Conservation (phyloP, 2,329 filamentous ascomycete species). For the Sporothrix schenckii region DNA sequence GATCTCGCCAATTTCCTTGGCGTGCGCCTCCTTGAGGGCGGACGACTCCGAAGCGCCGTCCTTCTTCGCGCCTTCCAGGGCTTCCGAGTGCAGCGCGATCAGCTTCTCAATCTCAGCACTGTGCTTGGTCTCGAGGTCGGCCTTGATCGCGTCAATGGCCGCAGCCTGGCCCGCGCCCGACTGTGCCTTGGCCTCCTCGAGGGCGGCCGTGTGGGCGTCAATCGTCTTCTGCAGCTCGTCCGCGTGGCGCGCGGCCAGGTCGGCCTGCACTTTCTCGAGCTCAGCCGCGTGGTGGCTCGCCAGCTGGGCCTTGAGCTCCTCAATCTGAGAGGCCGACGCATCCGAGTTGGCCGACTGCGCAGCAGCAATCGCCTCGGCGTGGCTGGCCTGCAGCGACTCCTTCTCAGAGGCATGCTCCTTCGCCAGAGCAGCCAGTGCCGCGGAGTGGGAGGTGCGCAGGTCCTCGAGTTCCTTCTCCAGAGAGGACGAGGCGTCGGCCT, state of each 20-base stretch:
- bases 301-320: conserved; percentile 48
- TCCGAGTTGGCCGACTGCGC: conserved; percentile 38
- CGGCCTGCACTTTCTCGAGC: conserved; percentile 49
- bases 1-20: conserved; percentile 49
- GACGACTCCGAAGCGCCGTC: conserved; percentile 48
- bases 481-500: conserved; percentile 39
- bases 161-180: conserved; percentile 41
- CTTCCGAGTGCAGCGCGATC: conserved; percentile 49
- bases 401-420: conserved; percentile 48
- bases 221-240: conserved; percentile 39
- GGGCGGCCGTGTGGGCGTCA: conserved; percentile 40
- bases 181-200: conserved; percentile 45
- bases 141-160: conserved; percentile 48
- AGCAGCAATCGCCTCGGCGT: conserved; percentile 42
- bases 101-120: conserved; percentile 52
- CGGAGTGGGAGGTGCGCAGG: conserved; percentile 51
- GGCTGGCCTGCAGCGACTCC: conserved; percentile 43
- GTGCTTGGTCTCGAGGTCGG: conserved; percentile 45
- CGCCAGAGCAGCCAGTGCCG: conserved; percentile 49
- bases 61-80: conserved; percentile 51
- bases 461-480: conserved; percentile 44
- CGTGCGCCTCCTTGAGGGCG: conserved; percentile 43
- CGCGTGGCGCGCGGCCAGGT: conserved; percentile 38
- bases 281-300: conserved; percentile 50
- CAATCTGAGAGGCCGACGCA: conserved; percentile 41